Base-by-base conservation (phyloP, 805 yeast genomes). In the Debaryomyces castellii region DNA sequence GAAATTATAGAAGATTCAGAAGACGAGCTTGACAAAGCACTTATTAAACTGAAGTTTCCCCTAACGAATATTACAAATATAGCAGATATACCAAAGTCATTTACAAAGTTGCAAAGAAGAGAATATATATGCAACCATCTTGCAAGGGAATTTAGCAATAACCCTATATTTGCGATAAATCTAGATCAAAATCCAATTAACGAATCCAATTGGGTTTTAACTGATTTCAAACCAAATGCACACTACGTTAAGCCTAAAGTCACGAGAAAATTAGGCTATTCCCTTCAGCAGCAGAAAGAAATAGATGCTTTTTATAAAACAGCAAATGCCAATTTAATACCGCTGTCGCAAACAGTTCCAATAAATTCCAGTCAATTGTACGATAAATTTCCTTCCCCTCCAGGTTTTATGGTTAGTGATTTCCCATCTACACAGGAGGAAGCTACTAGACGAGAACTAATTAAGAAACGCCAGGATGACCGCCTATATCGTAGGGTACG, bases 391-490 rank as follows among this genome's bases (percentile, higher is more conserved):
- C 67, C 67, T 44, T 62, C 69, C 4, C 74, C 74, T 2, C 73
- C 73, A 2, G 73, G 74, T 14, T 69, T 64, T 48, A 69, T 69
- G 72, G 50, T 52, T 16, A 67, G 69, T 17, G 71, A 65, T 38
- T 69, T 69, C 43, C 71, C 70, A 5, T 51, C 53, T 32, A 66
- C 71, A 1, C 71, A 67, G 44, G 73, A 69, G 44, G 55, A 45
- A 17, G 39, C 25, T 30, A 48, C 55, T 21, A 47, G 69, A 20
- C 54, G 58, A 43, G 45, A 47, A 9, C 37, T 57, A 7, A 51
- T 58, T 9, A 50, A 50, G 4, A 46, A 47, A 9, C 50, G 70
- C 20, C 68, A 65, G 41, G 39, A 40, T 8, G 59, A 59, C 9
- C 51, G 74, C 37, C 47, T 69, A 5, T 46, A 49, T 34, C 46